Conservation (phyloP, 495 filamentous ascomycete genomes). For the Podospora pseudocomata region DNA sequence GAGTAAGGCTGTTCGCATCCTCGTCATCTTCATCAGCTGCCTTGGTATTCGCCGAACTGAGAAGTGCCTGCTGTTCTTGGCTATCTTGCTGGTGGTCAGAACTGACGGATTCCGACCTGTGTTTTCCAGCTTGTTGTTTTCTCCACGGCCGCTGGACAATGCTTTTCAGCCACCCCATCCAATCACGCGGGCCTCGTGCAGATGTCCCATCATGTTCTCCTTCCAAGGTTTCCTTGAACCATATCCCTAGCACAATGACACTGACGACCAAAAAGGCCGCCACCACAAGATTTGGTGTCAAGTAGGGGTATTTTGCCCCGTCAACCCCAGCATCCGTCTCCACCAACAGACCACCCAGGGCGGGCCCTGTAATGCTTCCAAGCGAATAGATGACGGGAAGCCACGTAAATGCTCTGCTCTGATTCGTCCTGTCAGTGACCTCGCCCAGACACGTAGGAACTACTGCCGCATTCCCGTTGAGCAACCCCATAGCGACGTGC, state of each 20-base stretch:
- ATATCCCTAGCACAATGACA: constrained; percentile 65
- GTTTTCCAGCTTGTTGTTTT: constrained; percentile 35
- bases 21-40: constrained; percentile 22
- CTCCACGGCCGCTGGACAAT: constrained; percentile 34
- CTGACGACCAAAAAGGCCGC: constrained; percentile 69
- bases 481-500: constrained; percentile 83
- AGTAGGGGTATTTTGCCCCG: constrained; percentile 68
- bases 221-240: constrained; percentile 86
- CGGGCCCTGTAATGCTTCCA: constrained; percentile 87
- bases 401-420: constrained; percentile 86
- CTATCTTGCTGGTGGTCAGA: constrained; percentile 27
- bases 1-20: constrained; percentile 29
- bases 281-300: constrained; percentile 75
- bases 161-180: constrained; percentile 15
- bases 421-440: constrained; percentile 91
- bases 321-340: constrained; percentile 34
- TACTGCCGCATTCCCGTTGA: constrained; percentile 84
- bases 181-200: constrained; percentile 16
- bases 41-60: constrained; percentile 10
- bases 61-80: constrained; percentile 28
- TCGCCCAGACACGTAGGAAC: constrained; percentile 93
- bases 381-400: constrained; percentile 90
- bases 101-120: constrained; percentile 25
- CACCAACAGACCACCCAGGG: constrained; percentile 81
- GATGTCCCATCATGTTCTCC: constrained; percentile 49